Conservation (phyloP, 345 rosid species). For the Barbarea vulgaris region DNA sequence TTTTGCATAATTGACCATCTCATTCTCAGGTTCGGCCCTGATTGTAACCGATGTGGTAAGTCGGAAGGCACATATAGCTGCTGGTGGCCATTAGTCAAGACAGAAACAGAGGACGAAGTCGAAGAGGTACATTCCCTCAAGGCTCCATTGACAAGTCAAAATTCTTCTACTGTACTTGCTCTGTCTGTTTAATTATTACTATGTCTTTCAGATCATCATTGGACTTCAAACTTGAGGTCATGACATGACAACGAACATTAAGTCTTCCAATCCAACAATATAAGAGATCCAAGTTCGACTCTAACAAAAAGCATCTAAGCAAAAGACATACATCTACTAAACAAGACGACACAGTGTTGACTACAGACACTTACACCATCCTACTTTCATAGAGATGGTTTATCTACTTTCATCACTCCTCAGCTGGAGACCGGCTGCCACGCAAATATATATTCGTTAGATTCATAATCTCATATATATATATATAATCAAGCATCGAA, state of each 20-base stretch:
- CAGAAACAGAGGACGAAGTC: not conserved
- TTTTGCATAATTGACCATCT: no score
- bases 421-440: conserved; percentile 36
- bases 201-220: not conserved
- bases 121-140: not conserved
- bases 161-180: not conserved
- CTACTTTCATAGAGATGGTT: conserved; percentile 13
- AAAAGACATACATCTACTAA: not conserved
- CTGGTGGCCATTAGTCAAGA: not conserved
- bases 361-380: conserved; percentile 27
- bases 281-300: conserved; percentile 14
- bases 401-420: conserved; percentile 35
- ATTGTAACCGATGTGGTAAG: no score
- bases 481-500: not conserved
- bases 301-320: not conserved
- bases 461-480: not conserved
- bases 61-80: no score
- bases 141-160: not conserved
- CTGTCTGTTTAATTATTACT: not conserved
- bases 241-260: not conserved
- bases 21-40: no score
- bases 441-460: not conserved
- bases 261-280: conserved; percentile 12
- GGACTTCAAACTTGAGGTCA: not conserved
- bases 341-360: conserved; percentile 1